Evolutionary conservation across 768 basidiomycete species (phyloP), one percentile per base, ranked within the genome.

Genomic region (Lentinula lateritia): DNA sequence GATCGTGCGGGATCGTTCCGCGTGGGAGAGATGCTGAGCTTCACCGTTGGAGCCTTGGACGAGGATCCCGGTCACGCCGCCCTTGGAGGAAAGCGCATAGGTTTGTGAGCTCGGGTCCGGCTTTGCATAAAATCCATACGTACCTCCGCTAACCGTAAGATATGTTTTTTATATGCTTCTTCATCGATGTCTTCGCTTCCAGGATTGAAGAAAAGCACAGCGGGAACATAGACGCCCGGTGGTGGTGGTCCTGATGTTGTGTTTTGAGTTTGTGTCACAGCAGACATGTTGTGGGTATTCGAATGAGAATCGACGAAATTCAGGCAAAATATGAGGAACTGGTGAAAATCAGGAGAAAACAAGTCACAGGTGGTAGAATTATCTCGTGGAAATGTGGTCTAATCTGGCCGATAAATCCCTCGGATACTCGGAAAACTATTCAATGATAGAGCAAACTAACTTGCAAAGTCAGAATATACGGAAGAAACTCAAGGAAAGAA

Each of bases 21-120:
- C 84, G 61, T 86, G 86, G 3, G 88, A 87, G 62, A 91, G 77
- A 66, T 89, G 88, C 65, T 88, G 88, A 6, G 90, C 90, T 70
- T 90, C 88, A 50, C 89, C 89, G 63, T 88, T 90, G 61, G 83
- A 86, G 43, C 88, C 88, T 71, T 90, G 87, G 0, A 88, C 85
- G 15, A 90, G 76, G 61, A 89, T 86, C 4, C 88, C 89, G 0
- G 85, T 85, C 3, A 89, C 84, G 16, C 87, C 88, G 58, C 88
- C 87, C 88, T 90, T 63, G 66, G 39, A 36, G 53, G 68, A 65
- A 70, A n/a, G 66, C 54, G 66, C 42, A 45, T 20, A 38, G 20
- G 43, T 58, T 61, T 38, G 38, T n/a, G n/a, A 34, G 20, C 16
- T 35, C 3, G 34, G 35, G 34, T 12, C 9, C 18, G 28, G 52